Base-by-base conservation (phyloP, 768 basidiomycete genomes). In the Cystobasidiopsis lactophilus region DNA sequence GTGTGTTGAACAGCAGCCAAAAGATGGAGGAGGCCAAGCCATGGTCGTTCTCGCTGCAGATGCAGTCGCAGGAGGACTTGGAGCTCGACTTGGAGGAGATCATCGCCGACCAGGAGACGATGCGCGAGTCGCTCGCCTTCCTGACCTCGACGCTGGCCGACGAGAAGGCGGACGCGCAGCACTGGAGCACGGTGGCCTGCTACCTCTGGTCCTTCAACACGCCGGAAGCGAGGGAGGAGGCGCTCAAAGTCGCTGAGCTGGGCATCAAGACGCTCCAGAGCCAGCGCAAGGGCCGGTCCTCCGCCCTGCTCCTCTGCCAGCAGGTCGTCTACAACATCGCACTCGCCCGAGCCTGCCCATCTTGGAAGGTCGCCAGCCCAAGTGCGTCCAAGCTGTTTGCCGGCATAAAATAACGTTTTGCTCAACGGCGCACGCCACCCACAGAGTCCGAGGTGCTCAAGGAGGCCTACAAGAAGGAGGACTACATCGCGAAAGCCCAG, bases 21-120 rank as follows among this genome's bases (percentile, higher is more conserved):
- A n/a, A n/a, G n/a, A n/a, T n/a, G n/a, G n/a, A n/a, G n/a, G n/a
- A n/a, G n/a, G n/a, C n/a, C n/a, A n/a, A n/a, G 33, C 33, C 33
- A 35, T 35, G 33, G 33, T 7, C 33, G 9, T 35, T 35, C 33
- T 35, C 33, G 35, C 37, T 54, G 18, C 46, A 46, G 5, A 33
- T 54, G 44, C 46, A 48, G 44, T 35, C 46, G 24, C 38, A 30
- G 33, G 86, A 89, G 67, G 75, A 83, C 63, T 81, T 89, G 54
- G 81, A 82, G 21, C 79, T 95, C 54, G 83, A 91, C 70, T 74
- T 95, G 37, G 82, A 84, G 69, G 71, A 79, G 60, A 77, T 96
- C 48, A 81, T 84, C 66, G 77, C 77, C 3, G 78, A 76, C 61
- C 77, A 79, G 5, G 77, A 79, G 56, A n/a, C n/a, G 79, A 82